Conservation (phyloP, 129 eudicot species). For the Sambucus nigra region DNA sequence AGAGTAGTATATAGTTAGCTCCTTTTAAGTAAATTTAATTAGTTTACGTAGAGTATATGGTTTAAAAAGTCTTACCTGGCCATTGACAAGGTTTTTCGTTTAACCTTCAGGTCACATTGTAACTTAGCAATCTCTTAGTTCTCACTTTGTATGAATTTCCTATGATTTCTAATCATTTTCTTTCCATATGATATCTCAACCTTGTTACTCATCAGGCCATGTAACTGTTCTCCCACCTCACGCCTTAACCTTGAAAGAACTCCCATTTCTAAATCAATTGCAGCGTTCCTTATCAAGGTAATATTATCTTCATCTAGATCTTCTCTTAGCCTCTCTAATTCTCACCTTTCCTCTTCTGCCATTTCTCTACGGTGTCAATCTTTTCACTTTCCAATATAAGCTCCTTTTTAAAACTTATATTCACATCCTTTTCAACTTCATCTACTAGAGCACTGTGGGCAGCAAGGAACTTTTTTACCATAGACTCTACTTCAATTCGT, state of each 20-base stretch:
- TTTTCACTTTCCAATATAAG: constrained; percentile 68
- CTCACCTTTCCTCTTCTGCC: constrained; percentile 76
- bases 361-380: constrained; percentile 55
- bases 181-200: constrained; percentile 80
- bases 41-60: background rate
- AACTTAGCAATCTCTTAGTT: constrained; percentile 68
- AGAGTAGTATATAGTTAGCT: too few species aligned
- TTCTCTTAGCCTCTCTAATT: constrained; percentile 49
- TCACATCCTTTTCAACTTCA: constrained; percentile 80
- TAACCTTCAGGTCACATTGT: constrained; percentile 88
- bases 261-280: constrained; percentile 91
- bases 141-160: constrained; percentile 67
- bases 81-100: constrained; percentile 93
- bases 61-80: constrained; percentile 55
- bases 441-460: constrained; percentile 84
- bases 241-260: constrained; percentile 63
- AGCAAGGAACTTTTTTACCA: constrained; percentile 89
- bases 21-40: too few species aligned
- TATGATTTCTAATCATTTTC: constrained; percentile 64
- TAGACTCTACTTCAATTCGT: constrained; percentile 88
- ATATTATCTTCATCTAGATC: constrained; percentile 66
- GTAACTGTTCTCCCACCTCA: constrained; percentile 81
- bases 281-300: constrained; percentile 69
- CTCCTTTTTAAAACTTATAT: constrained; percentile 62
- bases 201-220: constrained; percentile 60